Evolutionary conservation across 78 protist genomes (phyloP).

Genomic region (Dictyostelium firmibasis): DNA sequence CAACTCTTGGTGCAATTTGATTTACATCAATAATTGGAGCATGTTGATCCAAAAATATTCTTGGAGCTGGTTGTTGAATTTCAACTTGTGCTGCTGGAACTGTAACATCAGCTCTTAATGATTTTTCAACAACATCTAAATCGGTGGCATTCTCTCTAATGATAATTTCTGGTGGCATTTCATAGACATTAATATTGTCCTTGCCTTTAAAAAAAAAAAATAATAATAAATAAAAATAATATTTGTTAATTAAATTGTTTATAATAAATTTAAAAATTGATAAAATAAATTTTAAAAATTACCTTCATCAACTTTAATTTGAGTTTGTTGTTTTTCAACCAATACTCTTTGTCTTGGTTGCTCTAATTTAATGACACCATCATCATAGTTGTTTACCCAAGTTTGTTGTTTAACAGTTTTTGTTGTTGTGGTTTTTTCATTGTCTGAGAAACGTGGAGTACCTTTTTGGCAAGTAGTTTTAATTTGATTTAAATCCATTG

Average conservation of each 20-base stretch:
- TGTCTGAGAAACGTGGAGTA: not conserved
- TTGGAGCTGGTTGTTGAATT: conserved; percentile 71
- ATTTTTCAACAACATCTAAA: conserved; percentile 29
- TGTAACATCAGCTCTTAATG: conserved; percentile 31
- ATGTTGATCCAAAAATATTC: conserved; percentile 69
- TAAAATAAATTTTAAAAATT: no score
- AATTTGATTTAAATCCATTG: conserved; percentile 8
- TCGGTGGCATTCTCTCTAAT: conserved; percentile 43
- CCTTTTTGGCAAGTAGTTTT: conserved; percentile 11
- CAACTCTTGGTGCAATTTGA: conserved; percentile 58
- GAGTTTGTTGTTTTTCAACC: conserved; percentile 70
- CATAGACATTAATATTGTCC: conserved; percentile 33
- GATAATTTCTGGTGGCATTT: conserved; percentile 48
- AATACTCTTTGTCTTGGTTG: conserved; percentile 75
- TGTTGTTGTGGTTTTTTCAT: not conserved
- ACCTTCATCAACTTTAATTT: conserved; percentile 59
- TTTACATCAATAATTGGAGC: conserved; percentile 75
- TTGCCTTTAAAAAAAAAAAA: not conserved
- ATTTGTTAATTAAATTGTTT: not conserved
- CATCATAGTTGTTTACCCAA: not conserved
- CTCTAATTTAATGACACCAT: conserved; percentile 65
- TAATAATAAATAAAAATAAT: not conserved
- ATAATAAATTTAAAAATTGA: no score
- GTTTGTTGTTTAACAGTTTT: not conserved
- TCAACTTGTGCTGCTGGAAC: conserved; percentile 76